Conservation (phyloP, 345 rosid species). For the Corchorus capsularis region DNA sequence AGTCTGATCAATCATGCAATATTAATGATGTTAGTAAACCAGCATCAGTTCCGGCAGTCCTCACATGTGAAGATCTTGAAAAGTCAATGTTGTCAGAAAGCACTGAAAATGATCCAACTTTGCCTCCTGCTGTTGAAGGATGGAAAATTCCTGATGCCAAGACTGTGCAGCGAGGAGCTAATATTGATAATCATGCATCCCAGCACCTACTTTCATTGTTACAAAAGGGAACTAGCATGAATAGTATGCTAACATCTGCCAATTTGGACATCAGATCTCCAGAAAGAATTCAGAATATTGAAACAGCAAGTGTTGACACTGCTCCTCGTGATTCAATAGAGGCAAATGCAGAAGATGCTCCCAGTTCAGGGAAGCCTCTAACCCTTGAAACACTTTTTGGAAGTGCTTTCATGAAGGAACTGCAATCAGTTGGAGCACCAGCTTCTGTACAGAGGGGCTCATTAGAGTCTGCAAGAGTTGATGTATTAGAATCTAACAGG, state of each 20-base stretch:
- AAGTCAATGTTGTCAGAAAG: slow-evolving; percentile 82
- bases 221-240: slow-evolving; percentile 52
- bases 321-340: slow-evolving; percentile 38
- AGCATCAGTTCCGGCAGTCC: slow-evolving; percentile 60
- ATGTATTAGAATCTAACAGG: slow-evolving; percentile 45
- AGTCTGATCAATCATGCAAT: slow-evolving; percentile 31
- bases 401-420: slow-evolving; percentile 90
- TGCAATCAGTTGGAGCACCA: slow-evolving; percentile 75
- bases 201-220: slow-evolving; percentile 87
- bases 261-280: slow-evolving; percentile 33
- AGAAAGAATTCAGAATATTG: slow-evolving; percentile 26
- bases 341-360: slow-evolving; percentile 34
- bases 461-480: slow-evolving; percentile 40
- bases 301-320: slow-evolving; percentile 24
- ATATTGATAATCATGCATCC: slow-evolving; percentile 66
- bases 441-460: slow-evolving; percentile 42
- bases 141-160: slow-evolving; percentile 38
- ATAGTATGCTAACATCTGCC: slow-evolving; percentile 28
- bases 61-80: slow-evolving; percentile 99
- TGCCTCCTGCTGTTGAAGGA: slow-evolving; percentile 37
- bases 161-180: slow-evolving; percentile 46
- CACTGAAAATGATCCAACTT: slow-evolving; percentile 42
- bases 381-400: slow-evolving; percentile 97
- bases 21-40: slow-evolving; percentile 26
- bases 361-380: slow-evolving; percentile 51